These are phyloP conservation scores for Paramecium primaurelia DNA, from an alignment of 73 alveolate species.

Conservation along the genomic window DNA sequence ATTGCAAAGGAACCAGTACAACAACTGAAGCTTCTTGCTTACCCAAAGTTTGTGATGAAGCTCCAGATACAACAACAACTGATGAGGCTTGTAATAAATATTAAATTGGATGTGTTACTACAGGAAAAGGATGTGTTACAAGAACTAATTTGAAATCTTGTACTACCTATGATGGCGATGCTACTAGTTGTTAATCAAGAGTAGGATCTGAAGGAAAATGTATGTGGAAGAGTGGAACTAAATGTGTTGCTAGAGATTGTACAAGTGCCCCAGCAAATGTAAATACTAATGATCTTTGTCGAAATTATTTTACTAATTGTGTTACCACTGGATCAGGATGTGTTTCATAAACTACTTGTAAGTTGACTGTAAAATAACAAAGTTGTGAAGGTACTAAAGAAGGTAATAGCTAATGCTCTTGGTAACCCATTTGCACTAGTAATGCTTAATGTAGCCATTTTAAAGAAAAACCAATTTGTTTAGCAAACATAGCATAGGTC, in stretches of 20 bases:
- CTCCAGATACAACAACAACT: background rate
- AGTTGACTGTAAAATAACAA: background rate
- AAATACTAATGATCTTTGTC: background rate
- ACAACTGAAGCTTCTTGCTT: background rate
- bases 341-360: background rate
- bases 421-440: background rate
- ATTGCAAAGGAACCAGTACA: background rate
- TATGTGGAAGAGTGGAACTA: background rate
- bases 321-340: background rate
- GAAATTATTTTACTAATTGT: background rate
- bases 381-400: background rate
- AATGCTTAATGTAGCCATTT: background rate
- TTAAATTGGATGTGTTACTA: background rate
- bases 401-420: background rate
- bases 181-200: background rate
- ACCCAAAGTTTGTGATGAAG: background rate
- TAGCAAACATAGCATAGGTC: background rate
- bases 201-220: conserved; percentile 22
- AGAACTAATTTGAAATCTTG: background rate
- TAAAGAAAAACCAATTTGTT: background rate
- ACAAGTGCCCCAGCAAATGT: background rate
- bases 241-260: background rate
- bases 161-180: background rate
- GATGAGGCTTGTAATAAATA: background rate
- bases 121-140: conserved; percentile 1